Conservation (phyloP, 2,329 filamentous ascomycete genomes). For the Coleophoma eucalyptorum region DNA sequence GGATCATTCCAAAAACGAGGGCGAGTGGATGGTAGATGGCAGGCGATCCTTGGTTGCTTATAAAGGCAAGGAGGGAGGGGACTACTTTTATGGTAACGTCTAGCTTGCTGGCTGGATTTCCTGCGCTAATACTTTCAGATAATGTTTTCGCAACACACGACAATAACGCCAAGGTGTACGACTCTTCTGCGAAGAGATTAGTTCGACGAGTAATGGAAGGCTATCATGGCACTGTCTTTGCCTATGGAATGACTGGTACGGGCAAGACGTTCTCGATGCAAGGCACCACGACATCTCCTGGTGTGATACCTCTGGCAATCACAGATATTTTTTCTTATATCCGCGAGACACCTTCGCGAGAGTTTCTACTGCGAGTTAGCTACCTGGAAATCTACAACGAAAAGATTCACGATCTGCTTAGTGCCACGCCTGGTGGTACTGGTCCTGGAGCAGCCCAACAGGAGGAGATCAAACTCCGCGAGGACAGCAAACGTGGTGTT, state of each 20-base stretch:
- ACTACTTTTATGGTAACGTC: conserved; percentile 81
- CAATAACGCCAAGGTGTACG: conserved; percentile 92
- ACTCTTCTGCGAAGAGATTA: conserved; percentile 87
- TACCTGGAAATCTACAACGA: conserved; percentile 99
- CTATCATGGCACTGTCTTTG: conserved; percentile 97
- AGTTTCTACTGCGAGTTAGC: conserved; percentile 92
- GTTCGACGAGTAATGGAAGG: conserved; percentile 98
- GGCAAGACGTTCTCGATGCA: conserved; percentile 99
- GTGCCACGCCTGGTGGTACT: conserved; percentile 60
- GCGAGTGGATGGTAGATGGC: conserved; percentile 90
- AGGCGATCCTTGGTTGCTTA: conserved; percentile 79
- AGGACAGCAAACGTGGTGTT: conserved; percentile 93
- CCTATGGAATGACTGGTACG: conserved; percentile 98
- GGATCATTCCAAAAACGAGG: conserved; percentile 57
- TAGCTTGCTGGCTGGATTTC: neutral
- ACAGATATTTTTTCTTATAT: conserved; percentile 99
- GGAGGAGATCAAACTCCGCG: conserved; percentile 95
- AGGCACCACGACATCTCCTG: conserved; percentile 89
- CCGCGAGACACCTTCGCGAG: conserved; percentile 88
- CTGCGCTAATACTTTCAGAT: conserved; percentile 50
- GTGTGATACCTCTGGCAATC: conserved; percentile 94
- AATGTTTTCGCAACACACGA: conserved; percentile 95
- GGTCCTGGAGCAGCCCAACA: conserved; percentile 55
- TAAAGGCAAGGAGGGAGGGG: conserved; percentile 82
- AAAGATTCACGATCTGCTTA: conserved; percentile 89